Conservation (phyloP, 208 protist species). For the Leishmania arabica region DNA sequence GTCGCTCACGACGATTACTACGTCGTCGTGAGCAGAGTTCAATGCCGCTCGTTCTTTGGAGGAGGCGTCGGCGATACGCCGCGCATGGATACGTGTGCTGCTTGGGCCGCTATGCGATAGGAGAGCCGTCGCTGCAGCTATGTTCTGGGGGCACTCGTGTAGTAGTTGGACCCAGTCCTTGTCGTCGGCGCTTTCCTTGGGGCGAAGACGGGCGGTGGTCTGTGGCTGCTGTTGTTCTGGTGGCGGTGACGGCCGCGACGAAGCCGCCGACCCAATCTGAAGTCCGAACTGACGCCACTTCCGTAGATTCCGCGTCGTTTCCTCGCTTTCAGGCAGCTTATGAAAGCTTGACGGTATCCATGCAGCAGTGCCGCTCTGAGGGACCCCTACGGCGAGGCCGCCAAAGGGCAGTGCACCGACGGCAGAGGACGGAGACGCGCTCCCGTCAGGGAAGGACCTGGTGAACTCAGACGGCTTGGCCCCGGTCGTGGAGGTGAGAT, state of each 20-base stretch:
- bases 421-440: not conserved
- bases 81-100: not conserved
- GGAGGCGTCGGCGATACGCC: not conserved
- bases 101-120: not conserved
- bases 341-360: not conserved
- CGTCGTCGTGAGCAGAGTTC: not conserved
- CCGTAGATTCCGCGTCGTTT: slow-evolving; percentile 10
- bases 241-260: not conserved
- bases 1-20: not conserved
- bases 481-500: slow-evolving; percentile 12
- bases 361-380: not conserved
- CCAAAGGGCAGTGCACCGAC: not conserved
- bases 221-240: not conserved
- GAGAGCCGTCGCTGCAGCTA: not conserved
- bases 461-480: not conserved
- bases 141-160: not conserved
- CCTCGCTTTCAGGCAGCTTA: not conserved
- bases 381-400: not conserved
- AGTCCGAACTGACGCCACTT: slow-evolving; percentile 38
- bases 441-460: not conserved
- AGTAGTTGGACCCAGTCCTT: not conserved
- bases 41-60: not conserved
- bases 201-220: not conserved
- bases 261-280: not conserved
- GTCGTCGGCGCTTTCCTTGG: not conserved